Evolutionary conservation across 2,329 filamentous ascomycete genomes (phyloP), one percentile per base, ranked within the genome.

Genomic region (Penicillium sp.): DNA sequence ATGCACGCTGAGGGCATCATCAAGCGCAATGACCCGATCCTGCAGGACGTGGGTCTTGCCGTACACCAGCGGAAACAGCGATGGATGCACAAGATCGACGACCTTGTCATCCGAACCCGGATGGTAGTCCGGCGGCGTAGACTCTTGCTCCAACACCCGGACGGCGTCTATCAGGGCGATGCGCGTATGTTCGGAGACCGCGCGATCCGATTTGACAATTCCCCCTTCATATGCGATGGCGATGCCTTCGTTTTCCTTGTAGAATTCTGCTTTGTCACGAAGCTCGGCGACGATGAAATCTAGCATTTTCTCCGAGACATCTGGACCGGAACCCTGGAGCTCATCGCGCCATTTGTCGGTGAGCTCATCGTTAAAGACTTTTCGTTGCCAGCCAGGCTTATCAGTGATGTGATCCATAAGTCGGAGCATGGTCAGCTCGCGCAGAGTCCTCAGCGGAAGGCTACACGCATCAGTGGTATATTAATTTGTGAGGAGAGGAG

Each of bases 71-170:
- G 76, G 74, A 53, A 73, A 79, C 4, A 78, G 63, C 0, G 88
- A 91, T 0, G 88, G 88, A 64, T 91, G 85, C 1, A 91, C 83
- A 0, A 91, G 76, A 69, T 91, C 84, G 1, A 89, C 81, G 0
- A 91, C 87, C 62, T 83, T 83, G 0, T 77, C 73, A 38, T 86
- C 76, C 0, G 84, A 86, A 1, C 82, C 78, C 0, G 88, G 88
- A 72, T 90, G 87, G 81, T 86, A 91, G 71, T 91, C 88, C 67
- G 85, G 85, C 83, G 7, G 61, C 45, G 29, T 26, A 26, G 26
- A 61, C 50, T 44, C 84, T 70, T 66, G 8, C 31, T 90, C 84
- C 1, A 91, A 75, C 0, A 72, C 73, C 1, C 73, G 70, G 29
- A 86, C 83, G 0, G 79, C 83, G 5, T 73, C 68, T 30, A 74